Percentiles rank a stretch among this genome's conserved stretches.
Evolutionary conservation across 2,329 filamentous ascomycete genomes (phyloP).

Genomic region (Ophidiomyces ophidiicola): DNA sequence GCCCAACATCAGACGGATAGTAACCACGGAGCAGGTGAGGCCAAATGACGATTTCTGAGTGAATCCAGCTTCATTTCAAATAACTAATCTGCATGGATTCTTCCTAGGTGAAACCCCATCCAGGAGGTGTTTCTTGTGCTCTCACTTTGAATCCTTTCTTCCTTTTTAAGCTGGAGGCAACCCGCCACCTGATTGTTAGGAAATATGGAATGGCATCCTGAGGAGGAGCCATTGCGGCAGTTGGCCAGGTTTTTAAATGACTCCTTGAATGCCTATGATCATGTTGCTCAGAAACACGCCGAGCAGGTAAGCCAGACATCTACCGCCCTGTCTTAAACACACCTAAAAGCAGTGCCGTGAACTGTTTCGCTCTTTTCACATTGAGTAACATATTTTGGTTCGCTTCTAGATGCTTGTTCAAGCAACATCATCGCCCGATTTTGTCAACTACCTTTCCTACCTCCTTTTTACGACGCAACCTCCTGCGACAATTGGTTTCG

Average conservation of each 20-base stretch:
- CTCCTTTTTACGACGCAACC: conserved; percentile 63
- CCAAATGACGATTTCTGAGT: no score
- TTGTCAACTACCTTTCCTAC: conserved; percentile 94
- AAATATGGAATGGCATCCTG: conserved; percentile 90
- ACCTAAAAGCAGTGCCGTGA: not conserved
- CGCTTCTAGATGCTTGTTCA: conserved; percentile 70
- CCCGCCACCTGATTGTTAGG: conserved; percentile 16
- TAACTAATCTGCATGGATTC: no score
- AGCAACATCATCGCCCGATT: conserved; percentile 77
- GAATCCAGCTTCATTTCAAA: no score
- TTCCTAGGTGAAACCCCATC: no score
- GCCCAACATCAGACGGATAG: not conserved
- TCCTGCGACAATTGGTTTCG: conserved; percentile 44
- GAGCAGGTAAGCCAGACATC: conserved; percentile 54
- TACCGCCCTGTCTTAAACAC: not conserved
- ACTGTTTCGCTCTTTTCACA: not conserved
- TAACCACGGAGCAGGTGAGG: no score
- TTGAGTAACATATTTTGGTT: not conserved
- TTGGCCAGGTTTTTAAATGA: conserved; percentile 81
- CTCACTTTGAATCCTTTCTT: no score
- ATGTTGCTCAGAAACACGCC: conserved; percentile 71
- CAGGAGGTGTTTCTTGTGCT: no score
- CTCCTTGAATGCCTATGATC: conserved; percentile 75
- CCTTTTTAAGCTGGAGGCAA: not conserved
- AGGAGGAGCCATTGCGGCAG: conserved; percentile 75